A percentile compares a stretch with the other conserved stretches of the same genome.
phyloP scores from a whole-genome alignment of 164 flowering plant species.

The Magnolia kwangsiensis region DNA sequence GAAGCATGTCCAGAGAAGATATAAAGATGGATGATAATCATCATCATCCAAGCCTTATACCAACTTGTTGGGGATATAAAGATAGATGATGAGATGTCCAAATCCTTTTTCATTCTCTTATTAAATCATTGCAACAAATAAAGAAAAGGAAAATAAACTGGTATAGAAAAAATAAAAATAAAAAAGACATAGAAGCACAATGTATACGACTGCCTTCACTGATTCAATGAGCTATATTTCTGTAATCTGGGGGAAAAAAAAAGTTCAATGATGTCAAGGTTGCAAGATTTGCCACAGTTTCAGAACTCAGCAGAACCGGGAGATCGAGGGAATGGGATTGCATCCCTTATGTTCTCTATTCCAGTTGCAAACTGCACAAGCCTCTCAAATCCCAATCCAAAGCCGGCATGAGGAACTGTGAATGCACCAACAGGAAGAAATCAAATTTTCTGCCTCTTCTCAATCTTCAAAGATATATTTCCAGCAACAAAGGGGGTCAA shows the following conservation, averaged over 20 bases:
- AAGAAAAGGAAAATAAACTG: background rate
- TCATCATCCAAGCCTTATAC: background rate
- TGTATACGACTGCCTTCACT: background rate
- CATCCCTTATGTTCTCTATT: slow-evolving; percentile 86
- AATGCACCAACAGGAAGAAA: slow-evolving; percentile 3
- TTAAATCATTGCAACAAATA: background rate
- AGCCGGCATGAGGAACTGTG: slow-evolving; percentile 97
- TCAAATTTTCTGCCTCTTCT: background rate
- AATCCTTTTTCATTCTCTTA: background rate
- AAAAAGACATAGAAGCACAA: background rate
- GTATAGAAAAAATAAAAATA: background rate
- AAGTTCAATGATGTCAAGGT: background rate
- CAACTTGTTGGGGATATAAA: background rate
- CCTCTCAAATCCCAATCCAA: slow-evolving; percentile 96
- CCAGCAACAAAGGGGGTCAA: background rate
- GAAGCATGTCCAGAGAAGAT: too few relatives aligned
- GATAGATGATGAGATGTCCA: background rate
- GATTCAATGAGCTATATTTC: background rate
- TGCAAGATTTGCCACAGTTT: background rate
- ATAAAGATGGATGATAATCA: background rate
- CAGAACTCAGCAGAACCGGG: slow-evolving; percentile 94
- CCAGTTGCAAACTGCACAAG: slow-evolving; percentile 96
- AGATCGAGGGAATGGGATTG: slow-evolving; percentile 83
- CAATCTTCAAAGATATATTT: background rate
- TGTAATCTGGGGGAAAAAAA: background rate